Evolutionary conservation across 1,284 basidiomycete genomes (phyloP), one percentile per base, ranked within the genome.

Genomic region (Ustilago nuda): DNA sequence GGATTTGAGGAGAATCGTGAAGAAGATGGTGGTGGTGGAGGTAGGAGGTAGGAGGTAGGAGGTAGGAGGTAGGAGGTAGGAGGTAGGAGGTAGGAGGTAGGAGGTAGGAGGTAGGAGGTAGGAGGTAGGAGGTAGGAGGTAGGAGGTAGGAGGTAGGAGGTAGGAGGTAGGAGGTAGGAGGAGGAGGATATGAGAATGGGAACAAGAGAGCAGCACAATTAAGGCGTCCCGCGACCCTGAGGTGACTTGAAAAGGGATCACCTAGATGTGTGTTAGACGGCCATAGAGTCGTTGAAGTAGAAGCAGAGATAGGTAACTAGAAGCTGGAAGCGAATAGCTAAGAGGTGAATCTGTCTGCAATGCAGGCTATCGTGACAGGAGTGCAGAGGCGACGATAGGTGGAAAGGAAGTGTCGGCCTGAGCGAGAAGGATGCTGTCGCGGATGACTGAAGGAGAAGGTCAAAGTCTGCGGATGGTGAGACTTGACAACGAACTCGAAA

Each of bases 181-280:
- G 23, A 27, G 23, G 23, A 27, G 23, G 23, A 27, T 27, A 13
- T 23, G 11, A 64, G 59, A 32, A 30, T n/a, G 17, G 41, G 39
- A 56, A 15, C 43, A 45, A 37, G 58, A 76, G 74, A 76, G 61
- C 74, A 76, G 74, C 74, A 69, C 74, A 76, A 61, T 72, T 37
- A 76, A 76, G 74, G 74, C 74, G 74, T 76, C 71, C 65, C 72
- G 46, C 39, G 33, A 51, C 67, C 53, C 63, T 36, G 35, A 64
- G 73, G 68, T 68, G 73, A 75, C 58, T 11, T 51, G 27, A 23
- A 23, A 17, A 23, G 36, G 30, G 41, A 74, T 74, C 72, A 75
- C 72, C 67, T 56, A 54, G 53, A 62, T 48, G 59, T n/a, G 58
- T 53, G 39, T 50, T 30, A 43, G n/a, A 56, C 67, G 61, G 64